A percentile compares a stretch with the other conserved stretches of the same genome.
Conservation (phyloP, 2,329 filamentous ascomycete species). For the Apiospora phragmitis region DNA sequence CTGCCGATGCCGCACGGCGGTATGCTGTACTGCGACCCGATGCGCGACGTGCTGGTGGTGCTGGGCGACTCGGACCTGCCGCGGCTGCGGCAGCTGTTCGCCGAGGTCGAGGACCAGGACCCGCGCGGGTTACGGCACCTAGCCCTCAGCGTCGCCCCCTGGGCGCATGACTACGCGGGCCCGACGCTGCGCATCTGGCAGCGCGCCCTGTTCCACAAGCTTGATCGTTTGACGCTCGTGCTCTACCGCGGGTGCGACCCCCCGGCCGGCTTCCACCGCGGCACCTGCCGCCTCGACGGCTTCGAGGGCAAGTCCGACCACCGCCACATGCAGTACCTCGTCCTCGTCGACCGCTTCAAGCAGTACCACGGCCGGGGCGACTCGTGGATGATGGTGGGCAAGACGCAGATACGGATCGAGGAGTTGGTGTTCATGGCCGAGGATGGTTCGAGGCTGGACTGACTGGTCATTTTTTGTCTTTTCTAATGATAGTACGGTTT, state of each 20-base stretch:
- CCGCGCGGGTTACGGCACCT: slow-evolving; percentile 24
- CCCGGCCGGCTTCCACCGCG: slow-evolving; percentile 26
- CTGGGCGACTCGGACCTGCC: slow-evolving; percentile 30
- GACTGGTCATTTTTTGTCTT: background rate
- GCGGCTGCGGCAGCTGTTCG: slow-evolving; percentile 23
- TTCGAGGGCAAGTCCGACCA: slow-evolving; percentile 19
- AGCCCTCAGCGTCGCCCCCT: slow-evolving; percentile 28
- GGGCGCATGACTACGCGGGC: slow-evolving; percentile 24
- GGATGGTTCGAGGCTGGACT: background rate
- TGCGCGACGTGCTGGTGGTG: slow-evolving; percentile 32
- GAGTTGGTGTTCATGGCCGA: slow-evolving; percentile 27
- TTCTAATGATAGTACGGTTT: background rate
- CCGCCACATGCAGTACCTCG: slow-evolving; percentile 24
- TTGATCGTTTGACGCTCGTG: slow-evolving; percentile 33
- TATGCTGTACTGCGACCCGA: slow-evolving; percentile 33
- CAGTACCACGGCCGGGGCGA: slow-evolving; percentile 20
- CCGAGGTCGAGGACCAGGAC: slow-evolving; percentile 24
- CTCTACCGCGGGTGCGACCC: slow-evolving; percentile 30
- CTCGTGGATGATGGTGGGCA: slow-evolving; percentile 25
- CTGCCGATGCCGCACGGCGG: slow-evolving; percentile 25
- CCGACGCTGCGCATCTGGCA: slow-evolving; percentile 25
- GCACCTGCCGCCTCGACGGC: slow-evolving; percentile 25
- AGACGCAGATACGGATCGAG: slow-evolving; percentile 27
- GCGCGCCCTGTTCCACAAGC: slow-evolving; percentile 22
- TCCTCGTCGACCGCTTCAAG: slow-evolving; percentile 22